Evolutionary conservation across 768 basidiomycete species (phyloP), one percentile per base, ranked within the genome.

Genomic region (Dioszegia aurantiaca): DNA sequence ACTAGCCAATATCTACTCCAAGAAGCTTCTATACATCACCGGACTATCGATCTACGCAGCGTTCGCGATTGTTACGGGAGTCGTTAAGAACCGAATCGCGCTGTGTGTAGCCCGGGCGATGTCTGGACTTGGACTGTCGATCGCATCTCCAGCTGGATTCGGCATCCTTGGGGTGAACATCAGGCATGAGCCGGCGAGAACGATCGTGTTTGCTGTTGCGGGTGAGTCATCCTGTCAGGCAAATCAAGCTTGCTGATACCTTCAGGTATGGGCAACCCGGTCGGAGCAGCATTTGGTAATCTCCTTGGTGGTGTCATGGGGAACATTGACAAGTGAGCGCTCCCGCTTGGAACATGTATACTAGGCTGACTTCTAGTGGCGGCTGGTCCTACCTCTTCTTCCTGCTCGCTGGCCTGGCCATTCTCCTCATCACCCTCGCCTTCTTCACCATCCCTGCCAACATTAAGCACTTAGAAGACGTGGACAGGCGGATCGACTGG

Each of bases 191-290:
- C 59, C 67, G 14, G 80, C 83, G 0, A 83, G 90, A 11, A 84
- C 87, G 0, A 73, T 84, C 0, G 90, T 89, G 0, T 91, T 92
- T 60, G 82, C 90, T 0, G 85, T 86, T 0, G 90, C 90, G 58
- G 81, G 86, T 1, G 85, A 88, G 0, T 90, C 90, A 23, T 87
- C 85, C 1, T 89, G 90, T 1, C 66, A 90, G 3, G 89, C 90
- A 0, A 86, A 82, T 0, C 85, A 83, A 0, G 77, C 88, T 4
- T 89, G 90, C 6, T 19, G 36, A 19, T 10, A 43, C 23, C 86
- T 0, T 90, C 90, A 60, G 81, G 86, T 0, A 86, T 88, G 0
- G 90, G 91, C 23, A 87, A 85, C 1, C 89, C 90, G 0, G 67
- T 92, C 4, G 90, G 91, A 0, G 86, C 82, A 0, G 85, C 83